These are phyloP conservation scores for Aspergillus pseudotamarii DNA, from an alignment of 2,329 filamentous ascomycete genomes.

Conservation along the genomic window DNA sequence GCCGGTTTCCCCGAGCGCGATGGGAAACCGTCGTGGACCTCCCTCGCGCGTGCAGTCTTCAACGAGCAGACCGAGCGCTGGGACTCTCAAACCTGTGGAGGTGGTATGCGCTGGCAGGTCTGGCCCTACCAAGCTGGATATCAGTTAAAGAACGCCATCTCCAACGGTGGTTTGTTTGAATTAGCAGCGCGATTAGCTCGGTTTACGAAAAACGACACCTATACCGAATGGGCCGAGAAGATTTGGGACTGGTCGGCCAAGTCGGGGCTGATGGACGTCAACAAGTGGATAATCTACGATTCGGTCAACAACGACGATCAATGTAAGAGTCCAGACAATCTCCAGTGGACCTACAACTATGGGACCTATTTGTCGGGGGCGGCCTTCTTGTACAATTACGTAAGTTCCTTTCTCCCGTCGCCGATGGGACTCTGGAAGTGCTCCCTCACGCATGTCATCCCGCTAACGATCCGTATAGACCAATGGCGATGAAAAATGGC, in stretches of 20 bases:
- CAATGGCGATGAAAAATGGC: constrained; percentile 57
- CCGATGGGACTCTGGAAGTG: neutral
- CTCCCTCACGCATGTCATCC: neutral
- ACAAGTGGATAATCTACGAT: constrained; percentile 63
- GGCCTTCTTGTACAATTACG: constrained; percentile 67
- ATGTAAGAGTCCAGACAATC: constrained; percentile 64
- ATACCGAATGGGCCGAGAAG: constrained; percentile 53
- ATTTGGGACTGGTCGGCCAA: constrained; percentile 54
- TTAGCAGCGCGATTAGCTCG: constrained; percentile 72
- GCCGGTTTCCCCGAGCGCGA: neutral
- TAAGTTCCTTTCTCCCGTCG: constrained; percentile 27
- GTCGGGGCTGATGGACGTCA: constrained; percentile 61
- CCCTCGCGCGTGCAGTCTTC: neutral
- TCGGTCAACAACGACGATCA: constrained; percentile 59
- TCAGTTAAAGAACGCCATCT: constrained; percentile 67
- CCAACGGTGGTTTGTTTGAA: constrained; percentile 66
- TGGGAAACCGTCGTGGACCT: constrained; percentile 1
- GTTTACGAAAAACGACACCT: constrained; percentile 63
- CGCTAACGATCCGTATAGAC: constrained; percentile 36
- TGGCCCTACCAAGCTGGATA: constrained; percentile 74
- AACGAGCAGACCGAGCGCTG: constrained; percentile 2
- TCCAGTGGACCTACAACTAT: constrained; percentile 68
- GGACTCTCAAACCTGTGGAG: neutral
- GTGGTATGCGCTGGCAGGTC: constrained; percentile 72
- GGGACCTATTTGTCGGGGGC: constrained; percentile 61